phyloP scores from a whole-genome alignment of 208 protist species.

The Lotmaria passim region DNA sequence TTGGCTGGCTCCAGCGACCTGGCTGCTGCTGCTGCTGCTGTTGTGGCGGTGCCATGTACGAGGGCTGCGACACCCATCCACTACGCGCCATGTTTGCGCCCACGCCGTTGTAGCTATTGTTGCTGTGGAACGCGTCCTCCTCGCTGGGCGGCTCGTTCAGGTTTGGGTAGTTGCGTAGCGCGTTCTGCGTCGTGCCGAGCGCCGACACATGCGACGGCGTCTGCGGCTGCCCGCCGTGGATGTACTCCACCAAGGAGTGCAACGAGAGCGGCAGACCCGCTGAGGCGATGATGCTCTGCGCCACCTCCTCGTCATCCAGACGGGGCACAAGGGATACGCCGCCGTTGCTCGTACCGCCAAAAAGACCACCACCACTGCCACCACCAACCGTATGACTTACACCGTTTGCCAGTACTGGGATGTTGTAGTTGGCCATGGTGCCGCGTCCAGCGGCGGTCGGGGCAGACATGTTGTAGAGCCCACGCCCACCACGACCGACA shows the following conservation, averaged over 20 bases:
- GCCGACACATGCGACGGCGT: conserved; percentile 15
- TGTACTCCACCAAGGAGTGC: conserved; percentile 53
- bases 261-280: conserved; percentile 67
- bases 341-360: not conserved
- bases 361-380: not conserved
- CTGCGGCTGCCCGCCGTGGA: conserved; percentile 59
- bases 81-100: not conserved
- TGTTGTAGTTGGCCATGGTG: not conserved
- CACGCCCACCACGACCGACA: not conserved
- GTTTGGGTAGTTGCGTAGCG: conserved; percentile 63
- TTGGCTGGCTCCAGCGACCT: conserved; percentile 2
- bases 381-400: not conserved
- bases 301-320: conserved; percentile 49
- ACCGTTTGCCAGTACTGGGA: not conserved
- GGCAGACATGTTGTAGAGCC: not conserved
- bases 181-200: conserved; percentile 20
- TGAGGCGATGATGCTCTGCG: conserved; percentile 63
- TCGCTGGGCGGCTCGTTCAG: conserved; percentile 38
- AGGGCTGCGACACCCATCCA: not conserved
- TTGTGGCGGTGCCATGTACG: conserved; percentile 19
- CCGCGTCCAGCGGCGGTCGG: not conserved
- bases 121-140: conserved; percentile 10
- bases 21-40: not conserved
- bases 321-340: conserved; percentile 17
- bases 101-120: conserved; percentile 2